Conservation (phyloP, 208 protist species). For the Acanthamoeba healyi region DNA sequence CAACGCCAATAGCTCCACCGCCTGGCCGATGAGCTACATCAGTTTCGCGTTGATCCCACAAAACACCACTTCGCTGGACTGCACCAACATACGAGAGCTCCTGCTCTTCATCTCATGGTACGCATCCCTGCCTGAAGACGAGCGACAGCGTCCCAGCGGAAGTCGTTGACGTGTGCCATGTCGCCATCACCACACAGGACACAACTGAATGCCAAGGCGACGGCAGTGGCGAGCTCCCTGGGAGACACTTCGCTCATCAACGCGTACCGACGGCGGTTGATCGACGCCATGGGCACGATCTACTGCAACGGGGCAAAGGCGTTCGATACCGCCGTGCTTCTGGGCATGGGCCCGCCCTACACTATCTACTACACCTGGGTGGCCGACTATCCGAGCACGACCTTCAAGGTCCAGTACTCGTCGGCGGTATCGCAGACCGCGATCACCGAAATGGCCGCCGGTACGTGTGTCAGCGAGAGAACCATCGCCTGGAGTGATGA, state of each 20-base stretch:
- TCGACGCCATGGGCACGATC: conserved; percentile 30
- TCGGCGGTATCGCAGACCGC: background rate
- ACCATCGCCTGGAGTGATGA: too few relatives aligned
- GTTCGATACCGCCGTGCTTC: background rate
- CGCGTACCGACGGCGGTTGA: background rate
- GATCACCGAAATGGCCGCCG: conserved; percentile 3
- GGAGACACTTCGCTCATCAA: background rate
- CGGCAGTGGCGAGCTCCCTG: background rate
- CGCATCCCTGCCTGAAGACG: too few relatives aligned
- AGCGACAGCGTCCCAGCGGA: too few relatives aligned
- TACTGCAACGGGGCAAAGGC: background rate
- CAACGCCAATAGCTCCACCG: background rate
- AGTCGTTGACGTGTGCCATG: too few relatives aligned
- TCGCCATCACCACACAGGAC: too few relatives aligned
- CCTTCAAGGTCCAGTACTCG: conserved; percentile 29
- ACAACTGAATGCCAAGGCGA: conserved; percentile 1
- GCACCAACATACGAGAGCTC: background rate
- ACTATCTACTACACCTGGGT: background rate
- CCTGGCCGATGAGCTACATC: conserved; percentile 19
- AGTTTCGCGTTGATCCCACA: background rate
- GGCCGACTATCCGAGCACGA: background rate
- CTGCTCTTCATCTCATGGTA: background rate
- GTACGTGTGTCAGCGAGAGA: too few relatives aligned
- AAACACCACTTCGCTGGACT: background rate
- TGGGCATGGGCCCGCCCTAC: conserved; percentile 9